phyloP scores from a whole-genome alignment of 306 rosid genomes.

The Glycine tomentella region DNA sequence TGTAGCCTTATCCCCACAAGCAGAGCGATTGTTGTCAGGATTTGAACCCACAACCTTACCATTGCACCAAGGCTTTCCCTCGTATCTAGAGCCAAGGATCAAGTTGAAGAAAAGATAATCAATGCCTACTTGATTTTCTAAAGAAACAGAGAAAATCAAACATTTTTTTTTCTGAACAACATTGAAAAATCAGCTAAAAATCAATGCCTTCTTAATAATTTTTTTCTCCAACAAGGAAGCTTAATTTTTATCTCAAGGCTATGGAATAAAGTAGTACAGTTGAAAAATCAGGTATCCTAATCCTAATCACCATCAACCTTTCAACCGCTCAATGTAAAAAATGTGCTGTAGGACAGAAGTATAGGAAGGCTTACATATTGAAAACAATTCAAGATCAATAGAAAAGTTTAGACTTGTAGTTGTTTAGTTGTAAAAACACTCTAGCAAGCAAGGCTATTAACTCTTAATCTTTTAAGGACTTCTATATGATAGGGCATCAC shows the following conservation, averaged over 20 bases:
- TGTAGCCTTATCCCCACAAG: conserved; percentile 8
- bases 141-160: not conserved
- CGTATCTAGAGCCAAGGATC: conserved; percentile 11
- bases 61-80: not conserved
- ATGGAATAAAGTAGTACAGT: not conserved
- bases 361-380: conserved; percentile 33
- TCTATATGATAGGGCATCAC: conserved; percentile 37
- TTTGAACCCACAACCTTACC: not conserved
- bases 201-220: not conserved
- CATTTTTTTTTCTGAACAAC: not conserved
- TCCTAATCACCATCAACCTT: conserved; percentile 26
- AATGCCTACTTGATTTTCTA: not conserved
- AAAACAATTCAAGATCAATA: conserved; percentile 35
- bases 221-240: conserved; percentile 4
- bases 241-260: conserved; percentile 1
- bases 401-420: conserved; percentile 28
- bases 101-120: not conserved
- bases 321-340: conserved; percentile 38
- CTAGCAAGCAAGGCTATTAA: conserved; percentile 38
- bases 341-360: conserved; percentile 23
- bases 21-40: not conserved
- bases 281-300: conserved; percentile 24
- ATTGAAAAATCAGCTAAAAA: not conserved
- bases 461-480: conserved; percentile 30
- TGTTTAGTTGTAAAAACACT: conserved; percentile 43